Evolutionary conservation across 1,284 basidiomycete genomes (phyloP), one percentile per base, ranked within the genome.

Genomic region (Cutaneotrichosporon sp.): DNA sequence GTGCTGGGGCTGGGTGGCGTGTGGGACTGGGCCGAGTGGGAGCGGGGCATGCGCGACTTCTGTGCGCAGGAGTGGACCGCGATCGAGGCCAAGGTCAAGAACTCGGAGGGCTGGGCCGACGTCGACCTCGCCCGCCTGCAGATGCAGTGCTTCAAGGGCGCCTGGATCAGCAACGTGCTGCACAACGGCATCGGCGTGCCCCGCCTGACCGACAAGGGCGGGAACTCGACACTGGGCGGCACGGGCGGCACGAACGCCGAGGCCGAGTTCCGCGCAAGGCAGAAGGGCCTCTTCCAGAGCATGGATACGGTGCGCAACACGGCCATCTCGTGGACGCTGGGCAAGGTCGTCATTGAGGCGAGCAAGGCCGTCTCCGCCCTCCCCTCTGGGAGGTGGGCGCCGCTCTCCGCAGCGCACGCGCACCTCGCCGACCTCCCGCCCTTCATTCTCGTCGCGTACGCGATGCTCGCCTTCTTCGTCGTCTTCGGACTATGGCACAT

Each of bases 61-160:
- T 99, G 97, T 70, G 81, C 82, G 0, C 85, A 87, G 59, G 84
- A 89, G 50, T 99, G 95, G 95, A 71, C 82, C 4, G 85, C 85
- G 45, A 89, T 98, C 58, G 79, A 91, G 69, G 69, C 79, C 27
- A 84, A 90, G 67, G 88, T 95, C 70, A 86, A 87, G 67, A 74
- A 78, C 60, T 84, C 49, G 5, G 29, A 86, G 9, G 88, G 88
- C 1, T 84, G 85, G 71, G 82, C 87, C 22, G 81, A 85, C 50
- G 88, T 97, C 57, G 92, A 95, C 73, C 80, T 91, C 43, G 85
- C 89, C 38, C 86, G 95, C 34, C 80, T 99, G 63, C 87, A 95
- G 80, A 91, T 95, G 89, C 97, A 99, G 75, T 99, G 97, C 77
- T 99, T 99, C 87, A 99, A 99, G 78, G 93, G 95, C 1, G 95